phyloP scores from a whole-genome alignment of 164 flowering plant species.

The Liquidambar formosana region DNA sequence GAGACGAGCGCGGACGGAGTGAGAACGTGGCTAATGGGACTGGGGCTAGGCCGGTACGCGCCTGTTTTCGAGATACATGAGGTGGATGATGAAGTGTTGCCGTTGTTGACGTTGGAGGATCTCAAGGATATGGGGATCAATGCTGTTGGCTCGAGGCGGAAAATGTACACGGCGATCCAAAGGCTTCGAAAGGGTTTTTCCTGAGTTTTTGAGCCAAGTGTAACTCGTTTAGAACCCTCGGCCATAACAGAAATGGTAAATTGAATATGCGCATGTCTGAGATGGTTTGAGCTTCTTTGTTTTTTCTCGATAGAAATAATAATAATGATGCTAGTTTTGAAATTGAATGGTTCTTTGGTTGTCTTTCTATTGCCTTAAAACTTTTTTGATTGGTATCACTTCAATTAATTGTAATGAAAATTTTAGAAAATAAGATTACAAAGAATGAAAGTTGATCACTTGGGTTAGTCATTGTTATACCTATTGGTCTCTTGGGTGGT shows the following conservation, averaged over 20 bases:
- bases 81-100: conserved; percentile 40
- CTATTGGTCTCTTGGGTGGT: too few species aligned
- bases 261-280: conserved; percentile 3
- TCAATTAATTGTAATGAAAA: too few species aligned
- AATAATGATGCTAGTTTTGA: neutral
- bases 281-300: conserved; percentile 8
- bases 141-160: conserved; percentile 40
- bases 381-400: too few species aligned
- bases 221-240: neutral
- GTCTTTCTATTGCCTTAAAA: neutral
- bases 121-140: conserved; percentile 41
- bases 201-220: conserved; percentile 11
- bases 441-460: too few species aligned
- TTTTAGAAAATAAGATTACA: too few species aligned
- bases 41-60: conserved; percentile 33
- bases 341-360: conserved; percentile 4
- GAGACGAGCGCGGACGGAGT: conserved; percentile 20
- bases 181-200: conserved; percentile 31
- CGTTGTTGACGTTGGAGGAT: conserved; percentile 39
- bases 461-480: too few species aligned
- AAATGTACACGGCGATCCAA: conserved; percentile 30
- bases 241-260: neutral
- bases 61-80: conserved; percentile 42
- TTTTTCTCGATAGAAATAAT: neutral
- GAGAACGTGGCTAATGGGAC: conserved; percentile 28